Conservation (phyloP, 176 grass and related monocot genomes). For the Zea mays region DNA sequence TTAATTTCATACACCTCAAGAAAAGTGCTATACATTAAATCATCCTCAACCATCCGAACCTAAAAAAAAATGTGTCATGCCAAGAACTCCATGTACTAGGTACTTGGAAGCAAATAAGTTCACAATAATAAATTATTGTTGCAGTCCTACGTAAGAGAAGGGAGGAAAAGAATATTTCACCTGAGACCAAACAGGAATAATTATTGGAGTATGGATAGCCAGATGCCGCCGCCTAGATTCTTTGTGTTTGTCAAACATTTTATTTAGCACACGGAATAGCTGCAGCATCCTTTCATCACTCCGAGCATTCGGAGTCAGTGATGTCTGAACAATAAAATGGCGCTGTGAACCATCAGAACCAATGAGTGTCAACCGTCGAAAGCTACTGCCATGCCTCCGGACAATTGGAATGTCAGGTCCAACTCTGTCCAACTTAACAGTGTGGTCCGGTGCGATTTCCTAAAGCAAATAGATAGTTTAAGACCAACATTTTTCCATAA, state of each 20-base stretch:
- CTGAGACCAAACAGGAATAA: conserved; percentile 99
- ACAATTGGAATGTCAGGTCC: conserved; percentile 98
- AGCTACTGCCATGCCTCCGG: conserved; percentile 96
- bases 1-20: conserved; percentile 99
- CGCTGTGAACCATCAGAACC: conserved; percentile 98
- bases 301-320: conserved; percentile 93
- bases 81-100: background rate
- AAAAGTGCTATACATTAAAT: conserved; percentile 99
- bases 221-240: conserved; percentile 89
- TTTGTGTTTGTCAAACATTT: conserved; percentile 99
- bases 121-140: conserved; percentile 8
- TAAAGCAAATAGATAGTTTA: conserved; percentile 39
- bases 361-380: conserved; percentile 86
- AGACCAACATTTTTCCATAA: conserved; percentile 2
- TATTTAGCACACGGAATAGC: conserved; percentile 91
- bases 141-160: background rate
- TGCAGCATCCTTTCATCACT: conserved; percentile 99
- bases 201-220: conserved; percentile 95
- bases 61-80: conserved; percentile 37
- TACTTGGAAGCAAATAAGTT: conserved; percentile 12
- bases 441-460: conserved; percentile 98
- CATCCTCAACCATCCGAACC: conserved; percentile 99
- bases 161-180: conserved; percentile 36
- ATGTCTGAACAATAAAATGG: conserved; percentile 99
- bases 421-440: conserved; percentile 94